phyloP scores from a whole-genome alignment of 2,329 filamentous ascomycete species.

The Aspergillus tubingensis region DNA sequence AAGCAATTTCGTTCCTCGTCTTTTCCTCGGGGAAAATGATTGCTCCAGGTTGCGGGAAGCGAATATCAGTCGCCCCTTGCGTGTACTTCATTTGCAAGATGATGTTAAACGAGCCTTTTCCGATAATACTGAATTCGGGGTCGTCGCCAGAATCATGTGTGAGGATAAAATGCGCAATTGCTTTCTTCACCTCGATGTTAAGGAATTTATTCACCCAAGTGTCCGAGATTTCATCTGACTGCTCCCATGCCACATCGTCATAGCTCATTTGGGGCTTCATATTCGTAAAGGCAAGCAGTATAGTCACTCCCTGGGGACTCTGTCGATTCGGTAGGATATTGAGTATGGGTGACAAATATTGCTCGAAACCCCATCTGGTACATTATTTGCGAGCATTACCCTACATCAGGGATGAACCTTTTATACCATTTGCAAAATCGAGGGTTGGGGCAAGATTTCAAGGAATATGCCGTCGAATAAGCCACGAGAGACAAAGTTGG shows the following conservation, averaged over 20 bases:
- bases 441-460: no score
- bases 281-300: not conserved
- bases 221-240: not conserved
- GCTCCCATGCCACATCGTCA: not conserved
- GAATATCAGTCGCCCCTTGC: not conserved
- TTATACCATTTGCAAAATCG: no score
- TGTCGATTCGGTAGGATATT: no score
- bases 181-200: not conserved
- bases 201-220: not conserved
- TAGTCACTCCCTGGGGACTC: no score
- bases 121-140: not conserved
- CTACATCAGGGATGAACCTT: no score
- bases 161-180: not conserved
- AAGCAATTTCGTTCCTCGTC: not conserved
- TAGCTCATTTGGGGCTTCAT: not conserved
- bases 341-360: no score
- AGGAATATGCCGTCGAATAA: no score
- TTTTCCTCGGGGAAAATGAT: not conserved
- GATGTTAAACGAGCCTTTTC: not conserved
- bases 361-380: no score
- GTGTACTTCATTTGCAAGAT: not conserved
- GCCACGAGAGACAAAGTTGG: no score
- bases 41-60: not conserved
- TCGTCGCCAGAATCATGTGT: not conserved
- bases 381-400: no score